Conservation (phyloP, 2,329 filamentous ascomycete species). For the Venturia pyrina region DNA sequence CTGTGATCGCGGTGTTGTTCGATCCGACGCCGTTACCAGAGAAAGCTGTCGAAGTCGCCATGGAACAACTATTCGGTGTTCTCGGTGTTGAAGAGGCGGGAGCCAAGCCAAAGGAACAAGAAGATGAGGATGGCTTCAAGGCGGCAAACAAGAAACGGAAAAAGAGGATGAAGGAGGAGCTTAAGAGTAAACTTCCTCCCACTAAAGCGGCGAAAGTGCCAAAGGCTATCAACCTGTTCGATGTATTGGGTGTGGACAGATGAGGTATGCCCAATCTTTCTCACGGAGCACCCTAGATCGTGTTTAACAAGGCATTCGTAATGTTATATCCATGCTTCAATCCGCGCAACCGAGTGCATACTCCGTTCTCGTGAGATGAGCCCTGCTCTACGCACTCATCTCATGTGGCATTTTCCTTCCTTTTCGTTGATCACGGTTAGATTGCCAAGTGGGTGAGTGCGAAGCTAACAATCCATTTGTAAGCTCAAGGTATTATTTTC, state of each 20-base stretch:
- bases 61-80: not conserved
- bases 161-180: constrained; percentile 14
- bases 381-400: too few species aligned
- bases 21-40: not conserved
- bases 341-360: not conserved
- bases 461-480: too few species aligned
- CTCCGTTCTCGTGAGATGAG: too few species aligned
- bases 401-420: too few species aligned
- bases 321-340: not conserved
- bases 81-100: not conserved
- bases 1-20: not conserved
- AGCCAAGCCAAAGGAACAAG: not conserved
- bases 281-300: not conserved
- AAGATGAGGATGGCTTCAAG: not conserved
- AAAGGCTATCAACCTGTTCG: not conserved
- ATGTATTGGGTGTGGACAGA: not conserved
- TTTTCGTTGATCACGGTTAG: too few species aligned
- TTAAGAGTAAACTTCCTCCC: constrained; percentile 13
- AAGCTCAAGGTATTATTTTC: too few species aligned
- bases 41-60: not conserved
- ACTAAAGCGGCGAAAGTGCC: not conserved
- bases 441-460: too few species aligned
- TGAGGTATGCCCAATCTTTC: not conserved
- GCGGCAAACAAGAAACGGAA: constrained; percentile 10
- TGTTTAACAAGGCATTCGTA: too few species aligned